These are phyloP conservation scores for Alternaria hordeiaustralica DNA, from an alignment of 2,329 filamentous ascomycete genomes.

Conservation along the genomic window DNA sequence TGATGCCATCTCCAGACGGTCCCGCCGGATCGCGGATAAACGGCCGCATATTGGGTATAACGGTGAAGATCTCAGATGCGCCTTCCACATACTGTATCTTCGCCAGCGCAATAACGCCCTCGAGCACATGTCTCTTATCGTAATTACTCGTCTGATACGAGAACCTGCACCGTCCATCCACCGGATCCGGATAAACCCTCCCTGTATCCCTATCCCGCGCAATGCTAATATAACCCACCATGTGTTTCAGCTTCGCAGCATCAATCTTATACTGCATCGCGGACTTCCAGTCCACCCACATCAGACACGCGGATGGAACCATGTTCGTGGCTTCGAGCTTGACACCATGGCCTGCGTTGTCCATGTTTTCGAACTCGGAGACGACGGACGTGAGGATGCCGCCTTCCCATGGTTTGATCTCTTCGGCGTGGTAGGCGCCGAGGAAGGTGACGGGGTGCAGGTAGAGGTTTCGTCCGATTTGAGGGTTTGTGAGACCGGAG, in stretches of 20 bases:
- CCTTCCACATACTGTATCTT: slow-evolving; percentile 81
- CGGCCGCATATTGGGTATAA: slow-evolving; percentile 66
- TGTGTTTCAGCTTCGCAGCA: slow-evolving; percentile 70
- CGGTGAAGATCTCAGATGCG: slow-evolving; percentile 77
- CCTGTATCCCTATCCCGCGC: slow-evolving; percentile 79
- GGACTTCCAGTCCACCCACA: slow-evolving; percentile 69
- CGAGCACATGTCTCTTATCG: slow-evolving; percentile 74
- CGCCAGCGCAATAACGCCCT: slow-evolving; percentile 73
- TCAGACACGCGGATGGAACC: slow-evolving; percentile 71
- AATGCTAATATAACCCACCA: slow-evolving; percentile 75
- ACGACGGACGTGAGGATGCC: slow-evolving; percentile 81
- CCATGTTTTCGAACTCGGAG: slow-evolving; percentile 79
- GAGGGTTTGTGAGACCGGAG: slow-evolving; percentile 79
- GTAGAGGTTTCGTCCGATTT: slow-evolving; percentile 82
- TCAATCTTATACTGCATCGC: slow-evolving; percentile 76
- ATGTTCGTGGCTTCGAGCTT: slow-evolving; percentile 82
- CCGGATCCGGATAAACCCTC: slow-evolving; percentile 73
- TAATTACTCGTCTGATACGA: slow-evolving; percentile 74
- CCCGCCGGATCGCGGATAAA: slow-evolving; percentile 60
- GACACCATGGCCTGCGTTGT: slow-evolving; percentile 78
- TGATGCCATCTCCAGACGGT: slow-evolving; percentile 53
- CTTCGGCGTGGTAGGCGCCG: slow-evolving; percentile 70
- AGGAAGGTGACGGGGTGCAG: slow-evolving; percentile 73
- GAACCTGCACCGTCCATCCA: slow-evolving; percentile 68
- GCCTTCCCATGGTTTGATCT: slow-evolving; percentile 69